A percentile compares a stretch with the other conserved stretches of the same genome.
Conservation (phyloP, 2,329 filamentous ascomycete genomes). For the Sclerotinia glacialis region DNA sequence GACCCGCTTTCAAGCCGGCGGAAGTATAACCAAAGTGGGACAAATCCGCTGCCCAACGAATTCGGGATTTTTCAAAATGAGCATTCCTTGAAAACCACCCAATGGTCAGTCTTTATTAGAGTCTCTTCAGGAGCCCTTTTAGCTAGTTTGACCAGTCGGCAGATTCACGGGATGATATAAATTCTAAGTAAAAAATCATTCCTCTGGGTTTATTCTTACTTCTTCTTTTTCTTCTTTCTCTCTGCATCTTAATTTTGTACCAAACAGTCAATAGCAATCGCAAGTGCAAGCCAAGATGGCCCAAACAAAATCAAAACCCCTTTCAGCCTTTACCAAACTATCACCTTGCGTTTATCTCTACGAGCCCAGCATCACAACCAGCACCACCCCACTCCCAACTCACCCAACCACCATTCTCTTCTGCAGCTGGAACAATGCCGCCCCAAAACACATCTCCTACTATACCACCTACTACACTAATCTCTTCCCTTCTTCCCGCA, state of each 20-base stretch:
- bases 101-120: background rate
- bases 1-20: slow-evolving; percentile 7
- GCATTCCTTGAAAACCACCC: background rate
- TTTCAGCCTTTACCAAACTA: slow-evolving; percentile 31
- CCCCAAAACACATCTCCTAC: slow-evolving; percentile 54
- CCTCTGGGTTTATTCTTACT: background rate
- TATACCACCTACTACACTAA: slow-evolving; percentile 52
- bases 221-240: background rate
- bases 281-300: slow-evolving; percentile 8
- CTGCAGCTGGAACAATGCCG: slow-evolving; percentile 57
- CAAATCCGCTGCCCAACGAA: background rate
- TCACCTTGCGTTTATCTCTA: slow-evolving; percentile 31
- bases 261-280: no score
- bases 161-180: background rate
- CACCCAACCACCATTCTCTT: slow-evolving; percentile 46
- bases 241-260: background rate
- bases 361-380: slow-evolving; percentile 18
- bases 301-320: slow-evolving; percentile 29
- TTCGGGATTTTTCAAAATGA: background rate
- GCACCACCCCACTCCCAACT: background rate
- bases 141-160: background rate
- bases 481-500: slow-evolving; percentile 50
- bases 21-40: background rate
- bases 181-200: background rate
- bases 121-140: no score